Conservation (phyloP, 345 rosid genomes). For the Gossypium anomalum region DNA sequence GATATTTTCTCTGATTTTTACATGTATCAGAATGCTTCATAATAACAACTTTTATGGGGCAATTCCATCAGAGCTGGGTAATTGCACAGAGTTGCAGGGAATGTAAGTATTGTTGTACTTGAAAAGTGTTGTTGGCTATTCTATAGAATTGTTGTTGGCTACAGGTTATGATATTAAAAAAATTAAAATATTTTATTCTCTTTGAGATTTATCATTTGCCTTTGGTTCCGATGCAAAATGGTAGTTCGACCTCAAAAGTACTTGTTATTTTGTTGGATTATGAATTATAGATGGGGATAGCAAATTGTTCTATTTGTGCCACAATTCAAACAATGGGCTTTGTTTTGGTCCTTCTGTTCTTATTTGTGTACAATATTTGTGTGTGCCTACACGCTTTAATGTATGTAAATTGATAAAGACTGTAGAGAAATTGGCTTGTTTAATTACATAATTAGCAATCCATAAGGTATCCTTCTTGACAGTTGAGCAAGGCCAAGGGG, state of each 20-base stretch:
- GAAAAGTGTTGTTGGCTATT: not conserved
- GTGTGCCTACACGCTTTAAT: not conserved
- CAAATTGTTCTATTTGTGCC: not conserved
- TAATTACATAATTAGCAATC: not conserved
- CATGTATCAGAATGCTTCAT: slow-evolving; percentile 61
- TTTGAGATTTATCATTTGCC: not conserved
- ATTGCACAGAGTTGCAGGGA: slow-evolving; percentile 74
- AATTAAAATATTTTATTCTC: not conserved
- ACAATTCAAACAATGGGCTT: not conserved
- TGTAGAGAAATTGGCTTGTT: not conserved
- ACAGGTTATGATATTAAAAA: not conserved
- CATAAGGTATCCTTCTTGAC: not conserved
- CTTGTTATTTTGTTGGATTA: not conserved
- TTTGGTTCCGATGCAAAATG: not conserved
- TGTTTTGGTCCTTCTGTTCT: not conserved
- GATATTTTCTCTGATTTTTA: slow-evolving; percentile 22
- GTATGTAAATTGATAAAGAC: not conserved
- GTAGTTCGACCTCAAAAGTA: not conserved
- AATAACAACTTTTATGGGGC: slow-evolving; percentile 75
- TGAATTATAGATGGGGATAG: not conserved
- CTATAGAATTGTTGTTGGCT: not conserved
- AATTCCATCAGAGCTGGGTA: slow-evolving; percentile 82
- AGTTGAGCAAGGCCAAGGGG: not conserved
- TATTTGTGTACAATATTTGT: not conserved
- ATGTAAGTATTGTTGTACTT: slow-evolving; percentile 45